Evolutionary conservation across 2,329 filamentous ascomycete genomes (phyloP).

Genomic region (Xylariaceae sp.): DNA sequence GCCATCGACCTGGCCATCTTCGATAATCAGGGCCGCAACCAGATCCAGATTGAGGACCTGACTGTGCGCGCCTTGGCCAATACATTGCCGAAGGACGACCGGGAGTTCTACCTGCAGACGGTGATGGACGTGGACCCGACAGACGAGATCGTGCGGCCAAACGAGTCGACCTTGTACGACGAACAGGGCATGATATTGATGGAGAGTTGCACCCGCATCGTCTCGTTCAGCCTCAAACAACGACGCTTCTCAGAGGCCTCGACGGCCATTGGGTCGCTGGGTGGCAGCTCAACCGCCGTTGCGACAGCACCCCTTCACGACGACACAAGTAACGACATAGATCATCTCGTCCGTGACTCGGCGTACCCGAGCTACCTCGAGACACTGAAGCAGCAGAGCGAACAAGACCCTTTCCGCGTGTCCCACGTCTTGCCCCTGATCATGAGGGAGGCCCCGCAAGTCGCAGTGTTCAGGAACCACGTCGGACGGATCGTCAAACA

Average conservation of each 20-base stretch:
- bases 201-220: constrained; percentile 35
- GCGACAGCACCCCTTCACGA: background rate
- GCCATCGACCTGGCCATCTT: constrained; percentile 24
- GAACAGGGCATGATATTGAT: constrained; percentile 22
- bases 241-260: too few species aligned
- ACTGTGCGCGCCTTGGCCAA: constrained; percentile 25
- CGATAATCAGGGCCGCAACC: constrained; percentile 24
- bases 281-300: too few species aligned
- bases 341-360: constrained; percentile 30
- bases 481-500: constrained; percentile 32
- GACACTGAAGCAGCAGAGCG: constrained; percentile 25
- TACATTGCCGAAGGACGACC: constrained; percentile 26
- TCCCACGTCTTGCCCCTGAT: constrained; percentile 25
- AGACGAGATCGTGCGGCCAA: constrained; percentile 30
- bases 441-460: constrained; percentile 29
- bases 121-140: constrained; percentile 38
- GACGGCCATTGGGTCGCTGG: too few species aligned
- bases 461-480: constrained; percentile 30
- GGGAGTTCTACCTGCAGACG: constrained; percentile 29
- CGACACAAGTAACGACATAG: constrained; percentile 28
- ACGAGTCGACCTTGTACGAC: background rate
- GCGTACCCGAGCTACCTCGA: constrained; percentile 28
- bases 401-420: constrained; percentile 15
- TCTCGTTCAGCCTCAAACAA: constrained; percentile 28
- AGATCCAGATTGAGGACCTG: constrained; percentile 28